These are phyloP conservation scores for Aspergillus carbonarius DNA, from an alignment of 2,329 filamentous ascomycete species.

Conservation along the genomic window DNA sequence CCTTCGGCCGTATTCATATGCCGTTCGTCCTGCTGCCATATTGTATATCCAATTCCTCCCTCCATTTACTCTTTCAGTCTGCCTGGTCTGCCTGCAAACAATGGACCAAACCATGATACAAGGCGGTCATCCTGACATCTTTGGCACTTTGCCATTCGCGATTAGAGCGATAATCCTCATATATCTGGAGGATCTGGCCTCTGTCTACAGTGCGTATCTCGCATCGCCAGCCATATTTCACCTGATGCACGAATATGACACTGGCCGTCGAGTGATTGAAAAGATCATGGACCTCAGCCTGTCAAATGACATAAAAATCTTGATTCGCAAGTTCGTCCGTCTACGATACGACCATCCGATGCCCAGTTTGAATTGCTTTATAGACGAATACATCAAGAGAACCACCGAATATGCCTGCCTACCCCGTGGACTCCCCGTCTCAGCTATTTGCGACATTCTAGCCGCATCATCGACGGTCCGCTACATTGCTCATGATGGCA, in stretches of 20 bases:
- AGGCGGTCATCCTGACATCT: neutral
- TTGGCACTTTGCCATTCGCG: neutral
- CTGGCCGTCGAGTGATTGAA: neutral
- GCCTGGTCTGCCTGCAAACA: neutral
- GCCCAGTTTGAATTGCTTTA: neutral
- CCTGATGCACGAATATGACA: neutral
- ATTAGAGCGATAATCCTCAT: neutral
- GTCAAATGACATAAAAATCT: neutral
- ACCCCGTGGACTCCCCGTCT: neutral
- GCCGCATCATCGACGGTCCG: neutral
- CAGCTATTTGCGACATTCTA: neutral
- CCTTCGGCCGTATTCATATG: too few species aligned
- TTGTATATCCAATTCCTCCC: too few species aligned
- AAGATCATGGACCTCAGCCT: neutral
- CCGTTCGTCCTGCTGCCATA: too few species aligned
- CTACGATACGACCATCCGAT: neutral
- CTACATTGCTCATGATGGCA: constrained; percentile 3
- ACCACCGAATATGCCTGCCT: neutral
- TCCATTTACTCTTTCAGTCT: neutral
- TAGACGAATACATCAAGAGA: neutral
- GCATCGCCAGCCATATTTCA: neutral
- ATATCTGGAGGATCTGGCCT: neutral
- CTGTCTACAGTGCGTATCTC: neutral
- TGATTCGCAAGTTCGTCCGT: neutral
- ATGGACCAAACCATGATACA: neutral